Percentiles rank a stretch among this genome's conserved stretches.
Conservation (phyloP, 345 rosid genomes). For the Excoecaria cochinchinensis region DNA sequence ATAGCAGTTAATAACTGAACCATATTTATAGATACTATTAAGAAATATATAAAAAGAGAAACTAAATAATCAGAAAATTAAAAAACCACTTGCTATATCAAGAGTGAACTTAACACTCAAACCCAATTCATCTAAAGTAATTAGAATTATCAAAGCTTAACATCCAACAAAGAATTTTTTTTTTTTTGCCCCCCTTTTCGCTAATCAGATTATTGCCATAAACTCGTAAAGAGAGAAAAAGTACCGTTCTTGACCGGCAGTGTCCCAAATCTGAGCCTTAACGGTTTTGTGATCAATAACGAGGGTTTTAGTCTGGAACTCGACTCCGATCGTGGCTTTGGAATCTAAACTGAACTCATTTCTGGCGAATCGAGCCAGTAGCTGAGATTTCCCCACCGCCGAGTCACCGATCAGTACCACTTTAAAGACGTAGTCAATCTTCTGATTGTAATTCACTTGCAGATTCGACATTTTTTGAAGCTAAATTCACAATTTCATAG, state of each 20-base stretch:
- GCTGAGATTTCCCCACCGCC: constrained; percentile 74
- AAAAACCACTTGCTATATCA: neutral
- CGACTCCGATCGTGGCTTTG: constrained; percentile 71
- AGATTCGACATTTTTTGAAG: constrained; percentile 35
- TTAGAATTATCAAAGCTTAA: neutral
- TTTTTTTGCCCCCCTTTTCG: neutral
- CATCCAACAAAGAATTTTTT: neutral
- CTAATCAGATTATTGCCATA: neutral
- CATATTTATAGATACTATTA: neutral
- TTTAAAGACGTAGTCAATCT: constrained; percentile 67
- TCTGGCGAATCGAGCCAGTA: constrained; percentile 60
- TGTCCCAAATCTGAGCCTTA: constrained; percentile 82
- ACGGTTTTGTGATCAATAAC: constrained; percentile 51
- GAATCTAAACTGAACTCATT: constrained; percentile 62
- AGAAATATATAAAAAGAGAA: neutral
- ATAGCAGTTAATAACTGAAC: neutral
- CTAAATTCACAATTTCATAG: neutral
- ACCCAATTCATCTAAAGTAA: neutral
- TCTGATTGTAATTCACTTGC: constrained; percentile 46
- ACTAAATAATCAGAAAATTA: neutral
- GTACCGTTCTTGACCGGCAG: constrained; percentile 79
- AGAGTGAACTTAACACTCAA: neutral
- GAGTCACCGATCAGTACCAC: constrained; percentile 68
- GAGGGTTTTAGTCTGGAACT: constrained; percentile 62
- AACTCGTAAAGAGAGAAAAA: neutral